Evolutionary conservation across 495 filamentous ascomycete species (phyloP).

Genomic region (Chlorociboria aeruginascens): DNA sequence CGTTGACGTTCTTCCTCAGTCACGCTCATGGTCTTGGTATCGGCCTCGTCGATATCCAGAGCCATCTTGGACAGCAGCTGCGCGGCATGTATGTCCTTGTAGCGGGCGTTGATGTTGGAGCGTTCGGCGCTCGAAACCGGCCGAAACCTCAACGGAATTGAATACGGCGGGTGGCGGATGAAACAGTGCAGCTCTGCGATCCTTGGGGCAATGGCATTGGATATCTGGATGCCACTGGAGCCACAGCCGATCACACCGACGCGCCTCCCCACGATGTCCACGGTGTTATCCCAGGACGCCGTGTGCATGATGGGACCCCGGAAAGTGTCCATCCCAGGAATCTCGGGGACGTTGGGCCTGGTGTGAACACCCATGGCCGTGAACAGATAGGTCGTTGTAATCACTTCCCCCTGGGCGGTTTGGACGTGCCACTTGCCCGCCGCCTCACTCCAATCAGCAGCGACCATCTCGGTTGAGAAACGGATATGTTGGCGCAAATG

Average conservation of each 20-base stretch:
- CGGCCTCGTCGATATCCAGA: constrained; percentile 3
- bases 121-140: neutral
- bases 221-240: constrained; percentile 42
- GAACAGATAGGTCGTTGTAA: constrained; percentile 1
- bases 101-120: neutral
- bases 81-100: neutral
- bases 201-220: constrained; percentile 18
- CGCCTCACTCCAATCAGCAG: constrained; percentile 5
- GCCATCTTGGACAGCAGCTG: neutral
- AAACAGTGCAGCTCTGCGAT: constrained; percentile 51
- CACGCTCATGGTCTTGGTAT: too few species aligned
- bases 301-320: constrained; percentile 42
- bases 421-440: neutral
- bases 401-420: neutral
- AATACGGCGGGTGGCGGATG: constrained; percentile 32
- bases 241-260: constrained; percentile 45
- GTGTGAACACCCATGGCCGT: constrained; percentile 21
- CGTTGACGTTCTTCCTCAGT: neutral
- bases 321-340: constrained; percentile 41
- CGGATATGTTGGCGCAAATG: constrained; percentile 38
- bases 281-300: constrained; percentile 35
- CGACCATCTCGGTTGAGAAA: constrained; percentile 3
- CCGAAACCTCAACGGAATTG: neutral
- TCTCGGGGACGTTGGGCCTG: constrained; percentile 32
- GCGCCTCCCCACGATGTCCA: constrained; percentile 31